These are phyloP conservation scores for Vaccinium darrowii DNA, from an alignment of 148 eudicot species.

Conservation along the genomic window DNA sequence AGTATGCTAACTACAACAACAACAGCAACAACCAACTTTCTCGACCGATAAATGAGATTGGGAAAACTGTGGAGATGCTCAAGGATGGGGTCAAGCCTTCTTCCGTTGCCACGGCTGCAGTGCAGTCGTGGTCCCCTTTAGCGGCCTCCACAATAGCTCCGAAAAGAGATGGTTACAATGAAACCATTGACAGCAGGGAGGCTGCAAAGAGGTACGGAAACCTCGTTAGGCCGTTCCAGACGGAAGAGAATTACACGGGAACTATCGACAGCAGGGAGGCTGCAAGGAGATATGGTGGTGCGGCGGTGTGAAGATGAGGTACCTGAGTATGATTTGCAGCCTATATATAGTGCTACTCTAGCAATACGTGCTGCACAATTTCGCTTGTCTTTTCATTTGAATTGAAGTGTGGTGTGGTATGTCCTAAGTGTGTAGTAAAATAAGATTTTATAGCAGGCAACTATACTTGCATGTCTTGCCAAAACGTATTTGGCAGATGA, in stretches of 20 bases:
- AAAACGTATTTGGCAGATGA: background rate
- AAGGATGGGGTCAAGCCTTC: background rate
- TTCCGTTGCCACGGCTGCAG: background rate
- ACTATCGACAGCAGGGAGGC: slow-evolving; percentile 19
- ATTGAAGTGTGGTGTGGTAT: background rate
- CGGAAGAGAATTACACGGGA: slow-evolving; percentile 7
- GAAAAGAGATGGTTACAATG: background rate
- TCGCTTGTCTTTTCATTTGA: background rate
- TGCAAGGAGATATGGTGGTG: background rate
- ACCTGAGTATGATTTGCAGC: background rate
- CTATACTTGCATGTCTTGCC: background rate
- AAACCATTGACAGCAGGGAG: slow-evolving; percentile 14
- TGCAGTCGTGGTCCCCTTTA: background rate
- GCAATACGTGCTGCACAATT: background rate
- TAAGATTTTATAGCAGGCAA: background rate
- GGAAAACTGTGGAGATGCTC: background rate
- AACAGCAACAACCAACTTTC: background rate
- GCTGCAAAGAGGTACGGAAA: slow-evolving; percentile 23
- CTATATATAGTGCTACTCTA: background rate
- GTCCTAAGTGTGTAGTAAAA: background rate
- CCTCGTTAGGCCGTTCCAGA: background rate
- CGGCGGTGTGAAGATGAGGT: background rate
- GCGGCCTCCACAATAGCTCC: background rate
- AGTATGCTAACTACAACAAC: background rate
- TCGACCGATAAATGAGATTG: slow-evolving; percentile 7